Conservation (phyloP, 345 rosid genomes). For the Abelmoschus esculentus region DNA sequence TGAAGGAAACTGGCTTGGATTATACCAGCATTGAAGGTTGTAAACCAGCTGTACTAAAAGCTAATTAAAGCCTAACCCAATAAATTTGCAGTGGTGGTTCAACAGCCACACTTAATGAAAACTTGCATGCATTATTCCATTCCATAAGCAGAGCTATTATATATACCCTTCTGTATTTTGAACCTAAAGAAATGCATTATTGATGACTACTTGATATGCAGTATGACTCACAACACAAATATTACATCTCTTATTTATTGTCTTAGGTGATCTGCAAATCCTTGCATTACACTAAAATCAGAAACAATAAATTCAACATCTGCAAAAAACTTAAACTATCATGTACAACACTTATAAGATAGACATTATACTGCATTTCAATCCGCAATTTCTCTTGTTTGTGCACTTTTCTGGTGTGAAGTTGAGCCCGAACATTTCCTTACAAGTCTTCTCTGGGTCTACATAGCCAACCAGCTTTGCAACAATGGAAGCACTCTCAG, state of each 20-base stretch:
- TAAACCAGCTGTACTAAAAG: neutral
- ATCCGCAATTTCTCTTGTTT: slow-evolving; percentile 25
- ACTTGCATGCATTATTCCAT: neutral
- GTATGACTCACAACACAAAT: neutral
- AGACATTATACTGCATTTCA: slow-evolving; percentile 33
- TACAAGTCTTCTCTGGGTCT: slow-evolving; percentile 36
- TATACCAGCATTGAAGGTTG: neutral
- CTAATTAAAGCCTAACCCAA: slow-evolving; percentile 1
- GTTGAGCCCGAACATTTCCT: slow-evolving; percentile 45
- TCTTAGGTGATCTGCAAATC: neutral
- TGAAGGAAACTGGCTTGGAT: neutral
- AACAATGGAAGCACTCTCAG: slow-evolving; percentile 62
- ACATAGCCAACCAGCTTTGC: slow-evolving; percentile 55
- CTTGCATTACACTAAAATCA: neutral
- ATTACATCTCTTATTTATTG: neutral
- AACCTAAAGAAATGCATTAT: neutral
- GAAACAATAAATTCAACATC: neutral
- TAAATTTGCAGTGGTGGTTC: neutral
- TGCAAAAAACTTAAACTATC: neutral
- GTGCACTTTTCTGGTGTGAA: slow-evolving; percentile 22
- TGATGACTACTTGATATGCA: too few species aligned
- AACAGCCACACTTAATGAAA: neutral
- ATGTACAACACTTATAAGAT: slow-evolving; percentile 13
- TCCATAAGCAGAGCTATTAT: neutral
- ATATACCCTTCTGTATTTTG: neutral